Conservation (phyloP, 768 basidiomycete species). For the Trametes cingulata region DNA sequence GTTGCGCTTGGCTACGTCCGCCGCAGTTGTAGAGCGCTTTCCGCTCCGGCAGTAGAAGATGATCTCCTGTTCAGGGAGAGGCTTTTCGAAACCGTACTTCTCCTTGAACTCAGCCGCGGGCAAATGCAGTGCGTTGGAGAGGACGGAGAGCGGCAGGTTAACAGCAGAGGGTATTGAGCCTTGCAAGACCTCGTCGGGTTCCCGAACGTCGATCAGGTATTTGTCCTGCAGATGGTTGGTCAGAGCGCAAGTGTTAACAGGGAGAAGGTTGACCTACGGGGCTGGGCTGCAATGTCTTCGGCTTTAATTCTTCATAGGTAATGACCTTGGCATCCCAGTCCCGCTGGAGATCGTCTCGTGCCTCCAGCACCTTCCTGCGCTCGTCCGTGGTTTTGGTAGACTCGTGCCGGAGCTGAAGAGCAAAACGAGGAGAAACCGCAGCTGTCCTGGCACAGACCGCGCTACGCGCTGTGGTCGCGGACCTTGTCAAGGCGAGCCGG, state of each 20-base stretch:
- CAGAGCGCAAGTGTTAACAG: background rate
- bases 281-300: slow-evolving; percentile 74
- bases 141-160: slow-evolving; percentile 81
- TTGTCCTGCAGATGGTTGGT: slow-evolving; percentile 47
- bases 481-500: slow-evolving; percentile 21
- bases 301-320: slow-evolving; percentile 80
- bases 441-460: background rate
- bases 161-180: slow-evolving; percentile 93
- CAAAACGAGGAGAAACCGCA: background rate
- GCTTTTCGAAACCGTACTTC: slow-evolving; percentile 76
- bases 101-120: slow-evolving; percentile 54
- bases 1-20: slow-evolving; percentile 77
- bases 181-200: slow-evolving; percentile 87
- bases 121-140: slow-evolving; percentile 66
- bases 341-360: slow-evolving; percentile 46
- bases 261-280: slow-evolving; percentile 42
- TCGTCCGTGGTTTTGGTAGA: slow-evolving; percentile 4
- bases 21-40: slow-evolving; percentile 76
- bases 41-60: slow-evolving; percentile 93
- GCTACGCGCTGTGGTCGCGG: background rate
- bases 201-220: slow-evolving; percentile 88
- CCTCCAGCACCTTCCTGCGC: slow-evolving; percentile 34
- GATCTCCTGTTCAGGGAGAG: slow-evolving; percentile 67
- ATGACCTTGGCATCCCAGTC: slow-evolving; percentile 80
- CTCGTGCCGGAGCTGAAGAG: slow-evolving; percentile 9